Percentiles rank a stretch among this genome's conserved stretches.
Conservation (phyloP, 495 filamentous ascomycete genomes). For the Thermochaetoides thermophila region DNA sequence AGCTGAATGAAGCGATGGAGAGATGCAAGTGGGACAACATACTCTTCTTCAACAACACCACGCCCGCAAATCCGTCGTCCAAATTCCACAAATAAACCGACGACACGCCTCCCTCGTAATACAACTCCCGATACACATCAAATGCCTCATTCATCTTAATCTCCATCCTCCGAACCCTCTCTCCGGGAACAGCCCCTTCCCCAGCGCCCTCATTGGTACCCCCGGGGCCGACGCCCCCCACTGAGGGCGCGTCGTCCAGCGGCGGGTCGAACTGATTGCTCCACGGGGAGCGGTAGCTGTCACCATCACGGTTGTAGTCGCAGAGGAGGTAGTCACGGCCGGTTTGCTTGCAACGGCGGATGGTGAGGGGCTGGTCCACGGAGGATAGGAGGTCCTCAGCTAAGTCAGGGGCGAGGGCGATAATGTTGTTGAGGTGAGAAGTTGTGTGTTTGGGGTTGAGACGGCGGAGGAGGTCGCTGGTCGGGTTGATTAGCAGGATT, state of each 20-base stretch:
- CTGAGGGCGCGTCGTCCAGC: constrained; percentile 33
- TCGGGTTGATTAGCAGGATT: too few relatives aligned
- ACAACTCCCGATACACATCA: constrained; percentile 92
- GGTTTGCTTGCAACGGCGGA: constrained; percentile 71
- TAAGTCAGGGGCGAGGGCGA: constrained; percentile 72
- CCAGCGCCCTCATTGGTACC: constrained; percentile 30
- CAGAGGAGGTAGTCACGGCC: constrained; percentile 94
- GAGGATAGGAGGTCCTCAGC: constrained; percentile 96
- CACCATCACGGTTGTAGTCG: constrained; percentile 98
- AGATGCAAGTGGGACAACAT: constrained; percentile 11
- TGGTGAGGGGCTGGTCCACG: constrained; percentile 85
- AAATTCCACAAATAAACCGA: constrained; percentile 98
- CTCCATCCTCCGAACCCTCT: constrained; percentile 85
- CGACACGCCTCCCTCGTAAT: constrained; percentile 91
- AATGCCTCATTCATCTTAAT: constrained; percentile 87
- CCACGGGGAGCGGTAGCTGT: constrained; percentile 94
- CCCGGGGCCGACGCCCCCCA: constrained; percentile 23
- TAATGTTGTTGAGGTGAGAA: constrained; percentile 69
- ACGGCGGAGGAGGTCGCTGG: constrained; percentile 92
- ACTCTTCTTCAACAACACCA: constrained; percentile 92
- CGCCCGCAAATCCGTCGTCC: constrained; percentile 95
- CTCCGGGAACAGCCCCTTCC: constrained; percentile 63
- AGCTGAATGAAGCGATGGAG: too few relatives aligned
- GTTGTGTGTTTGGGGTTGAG: constrained; percentile 86
- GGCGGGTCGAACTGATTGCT: constrained; percentile 94